phyloP scores from a whole-genome alignment of 805 yeast genomes.

The Yarrowia osloensis region DNA sequence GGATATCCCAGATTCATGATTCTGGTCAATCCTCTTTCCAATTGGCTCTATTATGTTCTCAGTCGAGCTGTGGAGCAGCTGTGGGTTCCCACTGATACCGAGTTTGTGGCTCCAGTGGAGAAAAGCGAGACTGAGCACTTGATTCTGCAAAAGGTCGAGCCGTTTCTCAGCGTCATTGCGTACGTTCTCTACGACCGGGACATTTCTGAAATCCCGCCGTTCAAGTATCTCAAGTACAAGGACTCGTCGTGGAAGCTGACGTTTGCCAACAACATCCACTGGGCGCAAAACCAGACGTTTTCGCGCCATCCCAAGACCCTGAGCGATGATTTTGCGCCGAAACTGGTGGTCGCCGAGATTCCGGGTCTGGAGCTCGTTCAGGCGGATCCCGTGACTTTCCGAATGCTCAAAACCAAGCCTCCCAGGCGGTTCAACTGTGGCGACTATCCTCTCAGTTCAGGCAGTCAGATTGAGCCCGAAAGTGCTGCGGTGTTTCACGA shows the following conservation, averaged over 20 bases:
- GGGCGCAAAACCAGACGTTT: not conserved
- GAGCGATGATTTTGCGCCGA: not conserved
- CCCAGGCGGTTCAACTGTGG: not conserved
- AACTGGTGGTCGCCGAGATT: not conserved
- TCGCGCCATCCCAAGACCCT: not conserved
- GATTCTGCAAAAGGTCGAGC: not conserved
- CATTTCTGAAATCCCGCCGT: not conserved
- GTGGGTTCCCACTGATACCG: not conserved
- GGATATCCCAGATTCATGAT: not conserved
- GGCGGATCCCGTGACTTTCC: not conserved
- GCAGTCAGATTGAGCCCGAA: not conserved
- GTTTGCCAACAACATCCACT: not conserved
- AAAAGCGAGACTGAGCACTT: not conserved
- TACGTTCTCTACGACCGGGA: not conserved
- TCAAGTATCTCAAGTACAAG: not conserved
- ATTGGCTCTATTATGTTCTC: not conserved
- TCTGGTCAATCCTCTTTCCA: not conserved
- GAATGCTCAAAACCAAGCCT: slow-evolving; percentile 3
- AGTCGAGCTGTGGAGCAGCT: not conserved
- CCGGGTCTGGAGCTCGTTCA: not conserved
- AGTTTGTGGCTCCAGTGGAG: not conserved
- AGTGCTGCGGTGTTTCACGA: not conserved
- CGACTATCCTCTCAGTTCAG: not conserved
- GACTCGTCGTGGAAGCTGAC: not conserved
- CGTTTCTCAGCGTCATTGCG: not conserved